Evolutionary conservation across 1,139 yeast species (phyloP).

Genomic region (Magnusiomyces suaveolens): DNA sequence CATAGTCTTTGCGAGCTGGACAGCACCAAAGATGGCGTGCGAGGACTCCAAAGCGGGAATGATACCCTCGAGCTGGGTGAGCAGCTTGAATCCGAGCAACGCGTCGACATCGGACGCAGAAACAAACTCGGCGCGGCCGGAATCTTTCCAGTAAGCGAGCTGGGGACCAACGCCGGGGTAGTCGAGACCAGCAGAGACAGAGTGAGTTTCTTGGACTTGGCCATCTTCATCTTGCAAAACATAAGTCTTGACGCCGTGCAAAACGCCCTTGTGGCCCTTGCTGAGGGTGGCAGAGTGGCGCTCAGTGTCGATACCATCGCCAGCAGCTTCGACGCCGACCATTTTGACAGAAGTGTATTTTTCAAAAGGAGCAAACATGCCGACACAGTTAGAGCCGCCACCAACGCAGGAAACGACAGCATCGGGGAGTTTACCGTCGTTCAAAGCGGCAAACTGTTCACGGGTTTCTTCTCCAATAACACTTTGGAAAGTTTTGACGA

Average conservation of each 20-base stretch:
- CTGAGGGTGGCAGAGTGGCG: conserved; percentile 89
- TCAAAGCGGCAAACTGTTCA: conserved; percentile 71
- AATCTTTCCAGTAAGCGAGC: conserved; percentile 87
- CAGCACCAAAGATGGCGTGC: conserved; percentile 89
- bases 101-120: conserved; percentile 96
- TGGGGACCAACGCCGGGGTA: conserved; percentile 99
- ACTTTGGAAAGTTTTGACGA: conserved; percentile 96
- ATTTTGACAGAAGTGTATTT: conserved; percentile 66
- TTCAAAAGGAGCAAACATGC: conserved; percentile 91
- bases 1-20: conserved; percentile 80
- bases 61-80: conserved; percentile 93
- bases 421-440: conserved; percentile 77
- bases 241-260: conserved; percentile 94
- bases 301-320: conserved; percentile 84
- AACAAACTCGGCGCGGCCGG: conserved; percentile 81
- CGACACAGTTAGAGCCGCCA: conserved; percentile 96
- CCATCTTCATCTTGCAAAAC: conserved; percentile 88
- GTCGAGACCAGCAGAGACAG: conserved; percentile 96
- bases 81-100: conserved; percentile 72
- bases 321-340: conserved; percentile 97
- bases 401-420: conserved; percentile 98
- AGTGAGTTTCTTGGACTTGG: conserved; percentile 94
- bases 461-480: conserved; percentile 93
- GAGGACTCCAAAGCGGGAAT: conserved; percentile 97
- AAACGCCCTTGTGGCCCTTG: conserved; percentile 90